Conservation (phyloP, 2,329 filamentous ascomycete genomes). For the Aspergillus novoparasiticus region DNA sequence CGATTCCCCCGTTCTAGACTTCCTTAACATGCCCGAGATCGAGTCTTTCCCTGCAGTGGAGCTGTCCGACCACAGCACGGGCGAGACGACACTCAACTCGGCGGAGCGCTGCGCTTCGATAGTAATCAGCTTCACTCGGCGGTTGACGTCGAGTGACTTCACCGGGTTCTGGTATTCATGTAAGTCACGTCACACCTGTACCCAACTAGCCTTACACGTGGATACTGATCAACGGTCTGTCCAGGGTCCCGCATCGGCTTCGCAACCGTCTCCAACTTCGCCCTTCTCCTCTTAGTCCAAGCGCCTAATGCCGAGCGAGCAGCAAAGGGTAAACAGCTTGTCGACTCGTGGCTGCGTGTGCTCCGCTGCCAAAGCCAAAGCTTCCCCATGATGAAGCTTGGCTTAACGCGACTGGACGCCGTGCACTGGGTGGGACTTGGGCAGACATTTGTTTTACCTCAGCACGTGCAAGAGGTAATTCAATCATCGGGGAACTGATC, state of each 20-base stretch:
- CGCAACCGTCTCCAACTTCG: slow-evolving; percentile 38
- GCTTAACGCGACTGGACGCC: slow-evolving; percentile 34
- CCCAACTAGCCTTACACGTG: no score
- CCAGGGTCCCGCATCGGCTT: slow-evolving; percentile 37
- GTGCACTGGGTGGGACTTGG: slow-evolving; percentile 31
- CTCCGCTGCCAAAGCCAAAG: slow-evolving; percentile 33
- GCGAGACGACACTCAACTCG: slow-evolving; percentile 30
- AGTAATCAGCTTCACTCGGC: slow-evolving; percentile 30
- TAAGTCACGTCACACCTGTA: slow-evolving; percentile 16
- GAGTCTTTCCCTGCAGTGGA: slow-evolving; percentile 28
- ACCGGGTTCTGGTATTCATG: slow-evolving; percentile 38
- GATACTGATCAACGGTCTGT: neutral
- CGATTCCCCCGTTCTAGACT: slow-evolving; percentile 27
- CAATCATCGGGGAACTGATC: neutral
- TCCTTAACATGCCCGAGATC: slow-evolving; percentile 25
- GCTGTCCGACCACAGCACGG: slow-evolving; percentile 27
- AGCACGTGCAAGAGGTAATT: slow-evolving; percentile 27
- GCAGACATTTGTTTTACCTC: slow-evolving; percentile 28
- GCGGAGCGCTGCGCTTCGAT: slow-evolving; percentile 37
- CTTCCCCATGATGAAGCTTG: slow-evolving; percentile 34
- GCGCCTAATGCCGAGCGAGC: slow-evolving; percentile 32
- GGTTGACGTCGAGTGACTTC: slow-evolving; percentile 32
- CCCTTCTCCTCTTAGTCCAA: slow-evolving; percentile 35
- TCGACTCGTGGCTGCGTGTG: slow-evolving; percentile 33
- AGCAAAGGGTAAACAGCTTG: slow-evolving; percentile 27